Base-by-base conservation (phyloP, 192 early-diverging fungal genomes). In the Lobosporangium transversale region DNA sequence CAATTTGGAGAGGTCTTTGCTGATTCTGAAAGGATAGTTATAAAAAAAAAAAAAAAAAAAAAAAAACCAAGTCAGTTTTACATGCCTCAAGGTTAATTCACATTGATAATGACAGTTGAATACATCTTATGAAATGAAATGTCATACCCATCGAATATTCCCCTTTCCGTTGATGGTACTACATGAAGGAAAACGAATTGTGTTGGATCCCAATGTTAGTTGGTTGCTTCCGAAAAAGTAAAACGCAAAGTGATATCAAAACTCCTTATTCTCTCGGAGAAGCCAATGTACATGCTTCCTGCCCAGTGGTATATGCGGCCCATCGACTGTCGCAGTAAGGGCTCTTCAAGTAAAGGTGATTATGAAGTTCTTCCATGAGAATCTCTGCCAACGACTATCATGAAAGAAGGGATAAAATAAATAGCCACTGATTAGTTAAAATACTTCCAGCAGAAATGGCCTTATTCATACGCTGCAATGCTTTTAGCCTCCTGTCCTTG, bases 271-370 rank as follows among this genome's bases (percentile, higher is more conserved):
- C n/a, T n/a, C n/a, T n/a, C n/a, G n/a, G n/a, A n/a, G n/a, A n/a
- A n/a, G n/a, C n/a, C n/a, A n/a, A n/a, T n/a, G n/a, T 83, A 86
- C 86, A 79, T 44, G 69, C 53, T 65, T 85, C 79, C 56, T 88
- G 87, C 33, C 82, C 85, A 21, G 75, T 81, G 35, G 68, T 81
- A 75, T 88, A 88, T 40, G 67, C 70, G 2, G 75, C 63, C 87
- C 87, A 88, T 54, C 81, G 67, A 73, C 84, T 88, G 57, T 91
- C 91, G 56, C 90, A 91, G 58, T 92, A 92, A 14, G 89, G 85
- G 35, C 89, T 92, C 43, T 92, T 94, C 2, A 94, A 62, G 79
- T 94, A 94, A 8, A 94, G 70, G 66, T 92, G 90, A 67, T 86
- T 92, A 45, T 92, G 91, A 33, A 94, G 81, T 55, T 94, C 91